Evolutionary conservation across 257 asterid species (phyloP), one percentile per base, ranked within the genome.

Genomic region (Fraxinus americana): DNA sequence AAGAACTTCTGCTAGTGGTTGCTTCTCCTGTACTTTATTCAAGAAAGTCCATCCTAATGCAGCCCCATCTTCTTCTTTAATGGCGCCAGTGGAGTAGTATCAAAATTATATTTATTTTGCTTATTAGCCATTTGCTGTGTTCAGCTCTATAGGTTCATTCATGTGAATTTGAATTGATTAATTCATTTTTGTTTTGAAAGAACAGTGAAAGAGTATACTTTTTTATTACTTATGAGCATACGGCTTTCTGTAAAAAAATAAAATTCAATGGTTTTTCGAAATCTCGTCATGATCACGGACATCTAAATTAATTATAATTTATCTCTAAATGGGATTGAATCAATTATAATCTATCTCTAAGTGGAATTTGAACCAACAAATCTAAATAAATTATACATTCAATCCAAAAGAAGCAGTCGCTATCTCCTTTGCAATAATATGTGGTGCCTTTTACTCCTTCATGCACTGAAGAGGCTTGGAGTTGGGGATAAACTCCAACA

Each of bases 11-110:
- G 77, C 2, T 10, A 63, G 65, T 9, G 48, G 73, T 12, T 81
- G 77, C 67, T 75, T 75, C 77, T 70, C 80, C 72, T 54, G 67
- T 30, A 25, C 3, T 10, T 23, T 66, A 25, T 75, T 80, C 75
- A 80, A 75, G 63, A 81, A 72, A 54, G 77, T 79, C 14, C 81
- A 82, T 57, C 73, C 81, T 10, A 11, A 67, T 2, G 36, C 72
- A 32, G 52, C 36, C 17, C 70, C 41, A 11, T 74, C 65, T 63
- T 63, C 69, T 63, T 11, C 36, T 27, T 63, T 13, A 63, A 27
- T 63, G 35, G n/a, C 66, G 27, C 66, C 29, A 17, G 27, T 19
- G 9, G 66, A 57, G 23, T 17, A 52, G 63, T 19, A 19, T 52
- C 9, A 19, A 17, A 12, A 52, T 19, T n/a, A 57, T 11, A 54